Evolutionary conservation across 345 rosid species (phyloP).

Genomic region (Aethionema arabicum): DNA sequence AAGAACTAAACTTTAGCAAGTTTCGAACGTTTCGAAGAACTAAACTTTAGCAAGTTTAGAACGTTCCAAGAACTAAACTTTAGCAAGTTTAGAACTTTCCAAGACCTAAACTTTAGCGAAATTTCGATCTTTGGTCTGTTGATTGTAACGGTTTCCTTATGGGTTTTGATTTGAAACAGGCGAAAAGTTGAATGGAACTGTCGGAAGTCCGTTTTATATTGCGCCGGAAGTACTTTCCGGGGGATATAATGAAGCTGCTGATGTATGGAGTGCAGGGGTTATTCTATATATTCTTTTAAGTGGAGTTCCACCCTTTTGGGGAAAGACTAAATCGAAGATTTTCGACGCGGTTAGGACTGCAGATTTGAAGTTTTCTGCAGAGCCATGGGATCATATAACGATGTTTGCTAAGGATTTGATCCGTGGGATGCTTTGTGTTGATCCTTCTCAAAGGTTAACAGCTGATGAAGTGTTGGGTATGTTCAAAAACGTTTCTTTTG

Average conservation of each 20-base stretch:
- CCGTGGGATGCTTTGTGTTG: conserved; percentile 66
- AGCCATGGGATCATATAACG: conserved; percentile 69
- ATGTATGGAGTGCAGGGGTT: conserved; percentile 83
- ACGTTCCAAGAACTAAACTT: too few relatives aligned
- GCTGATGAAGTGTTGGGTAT: conserved; percentile 67
- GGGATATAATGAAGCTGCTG: conserved; percentile 72
- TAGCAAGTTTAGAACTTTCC: too few relatives aligned
- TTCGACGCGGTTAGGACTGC: conserved; percentile 85
- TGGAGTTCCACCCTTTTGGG: conserved; percentile 78
- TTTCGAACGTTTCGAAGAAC: too few relatives aligned
- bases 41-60: too few relatives aligned
- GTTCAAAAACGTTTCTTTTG: neutral
- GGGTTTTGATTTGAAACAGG: conserved; percentile 37
- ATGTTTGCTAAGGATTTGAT: conserved; percentile 63
- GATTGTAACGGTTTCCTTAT: too few relatives aligned
- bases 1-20: too few relatives aligned
- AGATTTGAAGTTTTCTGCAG: conserved; percentile 61
- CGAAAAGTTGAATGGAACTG: conserved; percentile 56
- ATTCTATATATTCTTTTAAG: conserved; percentile 65
- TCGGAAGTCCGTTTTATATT: conserved; percentile 74
- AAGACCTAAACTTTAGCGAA: neutral
- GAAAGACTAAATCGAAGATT: conserved; percentile 76
- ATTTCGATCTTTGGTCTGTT: too few relatives aligned
- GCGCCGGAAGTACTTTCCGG: conserved; percentile 74
- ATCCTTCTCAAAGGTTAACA: conserved; percentile 67